Evolutionary conservation across 2,329 filamentous ascomycete species (phyloP), one percentile per base, ranked within the genome.

Genomic region (Lachnellula suecica): DNA sequence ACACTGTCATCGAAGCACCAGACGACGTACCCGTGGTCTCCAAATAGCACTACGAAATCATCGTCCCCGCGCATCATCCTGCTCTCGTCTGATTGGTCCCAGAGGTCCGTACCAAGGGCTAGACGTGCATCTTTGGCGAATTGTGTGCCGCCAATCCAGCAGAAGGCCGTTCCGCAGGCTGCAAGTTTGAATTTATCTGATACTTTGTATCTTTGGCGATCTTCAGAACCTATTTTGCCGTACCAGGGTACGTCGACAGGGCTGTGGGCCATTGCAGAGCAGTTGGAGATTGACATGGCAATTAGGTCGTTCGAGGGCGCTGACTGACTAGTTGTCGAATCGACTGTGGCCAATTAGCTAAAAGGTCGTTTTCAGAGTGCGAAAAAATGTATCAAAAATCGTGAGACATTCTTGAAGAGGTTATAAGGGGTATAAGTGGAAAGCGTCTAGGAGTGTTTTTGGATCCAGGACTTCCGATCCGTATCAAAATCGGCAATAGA

Each of bases 1-100:
- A 40, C 29, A 31, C 34, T 15, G 17, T 45, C 31, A 29, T 44
- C 52, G 38, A 63, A 62, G 42, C 41, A 60, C 63, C 63, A 65
- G 4, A 65, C 62, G 1, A 53, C 27, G 42, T 54, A 62, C 13
- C 58, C 58, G 6, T 47, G 3, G 0, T 22, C 9, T 2, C 54
- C 27, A 34, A 55, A 47, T 7, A 54, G 10, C 5, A 63, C 49
- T n/a, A 63, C 52, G 41, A 63, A 64, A 19, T 56, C 51, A 44
- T 63, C 61, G 47, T 64, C 60, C 2, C 57, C 54, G 17, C 27
- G n/a, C 10, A 56, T 35, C 3, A 44, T 20, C 11, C 47, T 23
- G 17, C 19, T 5, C 11, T 20, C 17, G 6, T 22, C 44, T n/a
- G 17, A 3, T 35, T 13, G 31, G 31, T 13, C 17, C 15, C 13